Base-by-base conservation (phyloP, 2,329 filamentous ascomycete species). In the Fusarium chlamydosporum region DNA sequence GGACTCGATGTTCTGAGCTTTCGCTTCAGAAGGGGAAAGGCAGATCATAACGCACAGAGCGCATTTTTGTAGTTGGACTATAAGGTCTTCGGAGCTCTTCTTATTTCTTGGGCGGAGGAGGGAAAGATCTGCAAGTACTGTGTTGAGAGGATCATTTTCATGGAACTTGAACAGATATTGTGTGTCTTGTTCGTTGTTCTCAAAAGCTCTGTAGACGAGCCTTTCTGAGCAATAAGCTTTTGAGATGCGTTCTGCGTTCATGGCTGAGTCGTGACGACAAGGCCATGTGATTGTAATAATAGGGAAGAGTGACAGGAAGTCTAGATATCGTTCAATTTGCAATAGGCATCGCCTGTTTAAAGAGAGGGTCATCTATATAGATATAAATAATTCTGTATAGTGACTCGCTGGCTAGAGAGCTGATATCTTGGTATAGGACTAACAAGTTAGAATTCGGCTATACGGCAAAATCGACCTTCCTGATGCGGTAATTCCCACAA, bases 381-480 rank as follows among this genome's bases (percentile, higher is more conserved):
- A n/a, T 43, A 0, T 18, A n/a, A n/a, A n/a, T n/a, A n/a, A n/a
- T 43, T 6, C 6, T 23, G 5, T 23, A 18, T 15, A 40, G 4
- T 20, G 4, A 8, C 6, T 20, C n/a, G 26, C 4, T 15, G 6
- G n/a, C 8, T 3, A 6, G 23, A 7, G 4, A 18, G 18, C 4
- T n/a, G 16, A 15, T 10, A 37, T 13, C 16, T 15, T n/a, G 10
- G 11, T 15, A 11, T 23, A 23, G 23, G 23, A 7, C 5, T 15
- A 20, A 7, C 12, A 6, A 9, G 16, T 52, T 6, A 23, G 23
- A n/a, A n/a, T 12, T 29, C 59, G 43, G 42, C 3, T 42, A 50
- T 31, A 4, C 58, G 58, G 46, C 56, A 61, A 34, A 11, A 6
- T 31, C 6, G 6, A 60, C 61, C 61, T 65, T 65, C 53, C 53